phyloP scores from a whole-genome alignment of 768 basidiomycete genomes.

The Crucibulum laeve region DNA sequence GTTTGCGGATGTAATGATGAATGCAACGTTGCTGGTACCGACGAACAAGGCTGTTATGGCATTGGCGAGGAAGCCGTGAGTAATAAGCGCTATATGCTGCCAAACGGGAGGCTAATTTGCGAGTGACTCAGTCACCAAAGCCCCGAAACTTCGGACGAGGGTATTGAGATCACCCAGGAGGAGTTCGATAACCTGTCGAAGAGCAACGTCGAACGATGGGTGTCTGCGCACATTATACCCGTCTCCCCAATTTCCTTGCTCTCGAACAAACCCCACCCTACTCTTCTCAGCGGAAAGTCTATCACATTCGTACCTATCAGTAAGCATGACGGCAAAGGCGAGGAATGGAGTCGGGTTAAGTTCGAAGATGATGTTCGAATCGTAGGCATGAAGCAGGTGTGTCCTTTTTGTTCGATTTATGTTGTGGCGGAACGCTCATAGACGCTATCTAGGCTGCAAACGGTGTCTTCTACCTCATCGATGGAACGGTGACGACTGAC shows the following conservation, averaged over 20 bases:
- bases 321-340: slow-evolving; percentile 26
- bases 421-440: neutral
- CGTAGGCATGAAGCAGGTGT: slow-evolving; percentile 57
- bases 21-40: slow-evolving; percentile 69
- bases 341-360: slow-evolving; percentile 56
- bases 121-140: slow-evolving; percentile 54
- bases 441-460: neutral
- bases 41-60: slow-evolving; percentile 89
- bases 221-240: slow-evolving; percentile 80
- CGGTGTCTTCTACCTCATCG: neutral
- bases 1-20: slow-evolving; percentile 33
- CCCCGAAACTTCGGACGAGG: slow-evolving; percentile 32
- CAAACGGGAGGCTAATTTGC: neutral
- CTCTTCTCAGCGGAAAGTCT: slow-evolving; percentile 54
- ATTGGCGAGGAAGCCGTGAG: slow-evolving; percentile 77
- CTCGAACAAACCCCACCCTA: slow-evolving; percentile 37
- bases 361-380: slow-evolving; percentile 57
- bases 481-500: neutral
- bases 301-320: slow-evolving; percentile 46
- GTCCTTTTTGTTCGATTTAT: slow-evolving; percentile 1
- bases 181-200: slow-evolving; percentile 58
- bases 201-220: slow-evolving; percentile 74
- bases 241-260: slow-evolving; percentile 55
- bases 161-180: slow-evolving; percentile 51
- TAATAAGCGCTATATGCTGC: slow-evolving; percentile 6